Conservation (phyloP, 2,329 filamentous ascomycete genomes). For the Pestalotiopsis sp. region DNA sequence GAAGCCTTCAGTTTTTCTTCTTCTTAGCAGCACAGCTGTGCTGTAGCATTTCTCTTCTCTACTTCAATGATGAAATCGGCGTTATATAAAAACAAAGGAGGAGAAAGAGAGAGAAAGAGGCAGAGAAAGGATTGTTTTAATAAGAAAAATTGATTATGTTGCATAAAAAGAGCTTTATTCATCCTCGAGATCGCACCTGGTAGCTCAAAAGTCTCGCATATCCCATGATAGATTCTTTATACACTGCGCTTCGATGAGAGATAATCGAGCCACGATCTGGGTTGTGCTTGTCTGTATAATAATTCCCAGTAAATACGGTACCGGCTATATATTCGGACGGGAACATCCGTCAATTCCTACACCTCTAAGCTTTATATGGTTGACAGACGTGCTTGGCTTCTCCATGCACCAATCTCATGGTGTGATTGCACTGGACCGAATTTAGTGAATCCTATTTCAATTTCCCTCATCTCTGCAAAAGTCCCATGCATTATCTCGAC, state of each 20-base stretch:
- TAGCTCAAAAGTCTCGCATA: background rate
- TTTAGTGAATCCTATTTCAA: background rate
- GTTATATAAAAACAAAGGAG: background rate
- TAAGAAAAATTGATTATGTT: background rate
- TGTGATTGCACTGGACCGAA: background rate
- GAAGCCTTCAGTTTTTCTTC: background rate
- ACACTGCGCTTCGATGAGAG: background rate
- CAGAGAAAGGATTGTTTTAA: too few species aligned
- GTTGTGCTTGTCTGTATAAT: background rate
- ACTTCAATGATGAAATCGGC: background rate
- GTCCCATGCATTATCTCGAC: background rate
- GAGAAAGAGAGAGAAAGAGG: background rate
- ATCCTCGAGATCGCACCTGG: background rate
- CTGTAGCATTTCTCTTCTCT: background rate
- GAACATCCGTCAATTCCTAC: background rate
- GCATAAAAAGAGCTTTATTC: background rate
- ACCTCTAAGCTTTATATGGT: background rate
- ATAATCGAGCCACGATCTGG: background rate
- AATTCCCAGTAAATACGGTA: background rate
- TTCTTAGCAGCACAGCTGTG: background rate
- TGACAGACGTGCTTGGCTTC: background rate
- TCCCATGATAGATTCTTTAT: background rate
- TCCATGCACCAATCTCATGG: background rate
- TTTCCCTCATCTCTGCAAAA: background rate
- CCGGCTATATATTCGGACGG: background rate